Base-by-base conservation (phyloP, 371 early-diverging fungal genomes). In the Parasitella parasitica region DNA sequence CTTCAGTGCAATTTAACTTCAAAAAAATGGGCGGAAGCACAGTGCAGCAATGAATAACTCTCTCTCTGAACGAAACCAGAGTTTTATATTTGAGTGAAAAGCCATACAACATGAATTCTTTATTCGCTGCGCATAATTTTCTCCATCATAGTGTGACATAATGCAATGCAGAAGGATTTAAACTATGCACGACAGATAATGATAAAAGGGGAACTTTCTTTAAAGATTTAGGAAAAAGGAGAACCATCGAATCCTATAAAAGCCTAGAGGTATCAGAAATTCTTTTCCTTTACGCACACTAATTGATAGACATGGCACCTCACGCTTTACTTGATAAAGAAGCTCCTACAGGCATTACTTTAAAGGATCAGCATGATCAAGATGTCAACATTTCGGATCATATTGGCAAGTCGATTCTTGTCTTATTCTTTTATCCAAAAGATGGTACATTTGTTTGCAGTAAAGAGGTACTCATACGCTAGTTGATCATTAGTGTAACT, bases 361-460 rank as follows among this genome's bases (percentile, higher is more conserved):
- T 73, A 12, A 60, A 73, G 62, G 67, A 76, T 43, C 73, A 76
- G 32, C 61, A 69, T 13, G 59, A 56, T 26, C 63, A 71, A 56
- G 58, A 48, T 18, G 66, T 76, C 11, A 54, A 62, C 38, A 36
- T 73, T 12, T 35, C 61, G 26, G 61, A 68, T 30, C 34, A 69
- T 26, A 66, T 76, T 52, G 76, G 76, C 9, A 55, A 66, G 27
- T 67, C 69, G 2, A 51, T 61, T 11, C 54, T 69, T 22, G 59
- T 71, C 6, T 28, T 76, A 26, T 76, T 76, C 57, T 76, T 76
- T 54, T 76, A 76, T 64, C 76, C 76, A 11, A 73, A 66, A 22
- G 69, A 76, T 12, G 62, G 64, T 56, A 69, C 67, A 11, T 63
- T 60, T 32, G 67, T 69, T 6, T 76, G 76, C 43, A 73, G 64